phyloP scores from a whole-genome alignment of 1,139 yeast species.

The Candida sojae region DNA sequence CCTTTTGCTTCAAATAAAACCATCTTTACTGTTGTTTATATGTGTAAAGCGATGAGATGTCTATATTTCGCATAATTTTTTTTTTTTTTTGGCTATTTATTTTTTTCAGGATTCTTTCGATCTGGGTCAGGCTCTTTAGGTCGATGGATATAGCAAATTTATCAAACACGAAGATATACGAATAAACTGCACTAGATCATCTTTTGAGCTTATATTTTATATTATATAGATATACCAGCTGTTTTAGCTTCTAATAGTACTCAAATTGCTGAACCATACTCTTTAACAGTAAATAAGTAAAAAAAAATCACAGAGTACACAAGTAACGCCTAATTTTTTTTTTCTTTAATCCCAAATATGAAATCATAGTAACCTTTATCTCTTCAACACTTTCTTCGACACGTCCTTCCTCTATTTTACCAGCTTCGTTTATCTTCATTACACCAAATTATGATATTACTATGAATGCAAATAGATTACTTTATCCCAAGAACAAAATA shows the following conservation, averaged over 20 bases:
- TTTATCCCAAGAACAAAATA: constrained; percentile 2
- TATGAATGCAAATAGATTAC: not conserved
- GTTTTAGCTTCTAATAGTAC: too few species aligned
- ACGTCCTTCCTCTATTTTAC: too few species aligned
- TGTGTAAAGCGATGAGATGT: constrained; percentile 1
- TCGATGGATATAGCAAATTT: too few species aligned
- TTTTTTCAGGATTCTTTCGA: not conserved
- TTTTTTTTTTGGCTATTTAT: not conserved
- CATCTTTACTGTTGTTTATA: constrained; percentile 35
- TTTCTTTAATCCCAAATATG: not conserved
- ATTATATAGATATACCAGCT: too few species aligned
- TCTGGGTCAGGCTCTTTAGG: not conserved
- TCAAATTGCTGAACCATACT: too few species aligned
- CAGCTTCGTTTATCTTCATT: too few species aligned
- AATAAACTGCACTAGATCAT: too few species aligned
- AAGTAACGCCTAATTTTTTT: too few species aligned
- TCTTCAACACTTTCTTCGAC: not conserved
- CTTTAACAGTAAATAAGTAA: not conserved
- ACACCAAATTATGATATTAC: constrained; percentile 1
- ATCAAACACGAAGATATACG: too few species aligned
- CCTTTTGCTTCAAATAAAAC: constrained; percentile 79
- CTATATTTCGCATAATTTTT: too few species aligned
- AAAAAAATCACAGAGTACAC: not conserved
- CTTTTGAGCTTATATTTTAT: too few species aligned
- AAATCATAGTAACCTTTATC: not conserved